Evolutionary conservation across 805 yeast species (phyloP).

Genomic region (Hanseniaspora lindneri): DNA sequence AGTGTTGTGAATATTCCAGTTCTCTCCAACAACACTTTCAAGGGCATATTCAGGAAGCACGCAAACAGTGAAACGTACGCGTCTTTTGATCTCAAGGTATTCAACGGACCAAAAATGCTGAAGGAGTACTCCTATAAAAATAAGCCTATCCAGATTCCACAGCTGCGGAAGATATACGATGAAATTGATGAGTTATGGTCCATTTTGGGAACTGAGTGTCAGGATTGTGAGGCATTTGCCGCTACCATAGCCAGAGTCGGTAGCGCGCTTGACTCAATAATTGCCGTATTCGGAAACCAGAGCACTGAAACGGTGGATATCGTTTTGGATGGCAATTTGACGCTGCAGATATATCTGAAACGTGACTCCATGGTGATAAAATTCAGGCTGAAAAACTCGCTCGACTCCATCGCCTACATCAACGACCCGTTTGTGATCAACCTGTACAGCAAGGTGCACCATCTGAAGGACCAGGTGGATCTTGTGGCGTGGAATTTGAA

Average conservation of each 20-base stretch:
- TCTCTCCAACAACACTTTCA: conserved; percentile 4
- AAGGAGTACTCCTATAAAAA: conserved; percentile 6
- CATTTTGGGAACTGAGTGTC: too few species aligned
- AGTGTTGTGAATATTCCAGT: conserved; percentile 6
- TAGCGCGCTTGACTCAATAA: not conserved
- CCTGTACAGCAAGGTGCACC: conserved; percentile 4
- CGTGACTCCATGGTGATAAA: conserved; percentile 12
- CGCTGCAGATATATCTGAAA: conserved; percentile 1
- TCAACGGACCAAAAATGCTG: not conserved
- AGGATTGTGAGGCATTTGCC: not conserved
- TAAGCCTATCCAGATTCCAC: not conserved
- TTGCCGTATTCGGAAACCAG: not conserved
- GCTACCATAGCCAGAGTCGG: not conserved
- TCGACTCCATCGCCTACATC: conserved; percentile 6
- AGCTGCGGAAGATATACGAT: conserved; percentile 1
- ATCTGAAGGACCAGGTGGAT: not conserved
- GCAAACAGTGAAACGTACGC: not conserved
- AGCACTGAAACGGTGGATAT: not conserved
- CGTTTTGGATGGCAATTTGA: not conserved
- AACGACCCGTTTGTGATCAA: conserved; percentile 13
- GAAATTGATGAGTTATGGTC: not conserved
- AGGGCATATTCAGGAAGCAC: conserved; percentile 10
- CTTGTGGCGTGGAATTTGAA: not conserved
- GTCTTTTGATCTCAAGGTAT: conserved; percentile 1
- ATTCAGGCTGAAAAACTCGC: conserved; percentile 4